These are phyloP conservation scores for Russula vinacea DNA, from an alignment of 768 basidiomycete genomes.

Conservation along the genomic window DNA sequence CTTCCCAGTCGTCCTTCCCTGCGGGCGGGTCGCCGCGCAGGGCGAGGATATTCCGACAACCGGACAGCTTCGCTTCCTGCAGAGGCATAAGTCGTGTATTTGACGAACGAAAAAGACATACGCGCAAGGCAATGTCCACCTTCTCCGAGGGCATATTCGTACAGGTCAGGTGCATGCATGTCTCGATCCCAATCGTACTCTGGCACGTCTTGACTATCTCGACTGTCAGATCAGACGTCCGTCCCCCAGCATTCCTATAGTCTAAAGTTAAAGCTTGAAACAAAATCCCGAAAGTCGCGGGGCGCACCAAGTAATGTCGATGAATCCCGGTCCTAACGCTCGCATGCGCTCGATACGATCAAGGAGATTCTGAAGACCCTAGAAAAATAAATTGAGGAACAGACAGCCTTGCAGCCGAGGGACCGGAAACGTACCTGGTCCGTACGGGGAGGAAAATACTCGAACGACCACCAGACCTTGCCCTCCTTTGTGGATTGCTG, in stretches of 20 bases:
- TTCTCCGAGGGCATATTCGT: conserved; percentile 98
- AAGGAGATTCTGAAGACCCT: conserved; percentile 93
- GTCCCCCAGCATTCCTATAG: conserved; percentile 90
- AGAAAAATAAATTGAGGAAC: conserved; percentile 19
- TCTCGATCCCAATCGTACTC: conserved; percentile 88
- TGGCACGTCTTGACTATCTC: conserved; percentile 96
- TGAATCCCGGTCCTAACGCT: conserved; percentile 90
- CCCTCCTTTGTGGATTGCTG: conserved; percentile 79
- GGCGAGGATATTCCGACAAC: conserved; percentile 90
- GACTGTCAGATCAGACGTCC: conserved; percentile 90
- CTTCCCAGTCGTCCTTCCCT: conserved; percentile 89
- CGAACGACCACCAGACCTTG: conserved; percentile 96
- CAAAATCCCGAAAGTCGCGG: conserved; percentile 16
- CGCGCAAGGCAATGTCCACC: conserved; percentile 84
- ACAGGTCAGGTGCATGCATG: conserved; percentile 98
- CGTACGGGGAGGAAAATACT: conserved; percentile 95
- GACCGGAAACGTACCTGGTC: conserved; percentile 62
- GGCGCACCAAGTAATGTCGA: conserved; percentile 90
- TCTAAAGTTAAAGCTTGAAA: conserved; percentile 13
- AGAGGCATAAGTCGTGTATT: conserved; percentile 16
- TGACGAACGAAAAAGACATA: conserved; percentile 36
- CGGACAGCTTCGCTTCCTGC: conserved; percentile 84
- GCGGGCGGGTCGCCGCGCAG: conserved; percentile 89
- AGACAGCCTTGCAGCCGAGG: conserved; percentile 7
- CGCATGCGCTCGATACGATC: conserved; percentile 99